Evolutionary conservation across 176 grass and related monocot genomes (phyloP).

Genomic region (Oryza meyeriana): DNA sequence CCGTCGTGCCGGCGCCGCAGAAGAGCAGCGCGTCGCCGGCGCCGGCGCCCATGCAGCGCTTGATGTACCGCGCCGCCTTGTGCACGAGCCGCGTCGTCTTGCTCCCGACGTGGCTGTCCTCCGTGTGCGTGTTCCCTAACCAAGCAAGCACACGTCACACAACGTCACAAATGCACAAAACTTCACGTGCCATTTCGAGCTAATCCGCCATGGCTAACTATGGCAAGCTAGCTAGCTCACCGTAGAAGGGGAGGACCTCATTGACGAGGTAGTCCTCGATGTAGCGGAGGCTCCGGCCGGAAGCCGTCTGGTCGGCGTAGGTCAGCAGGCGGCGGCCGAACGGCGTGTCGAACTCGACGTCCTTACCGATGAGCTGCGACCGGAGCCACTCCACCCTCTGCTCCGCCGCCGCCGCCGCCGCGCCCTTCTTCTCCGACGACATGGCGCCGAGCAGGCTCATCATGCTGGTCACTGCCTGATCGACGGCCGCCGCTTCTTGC

Average conservation of each 20-base stretch:
- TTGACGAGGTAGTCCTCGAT: conserved; percentile 72
- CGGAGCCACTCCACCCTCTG: conserved; percentile 63
- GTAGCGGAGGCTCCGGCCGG: conserved; percentile 60
- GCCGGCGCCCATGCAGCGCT: conserved; percentile 65
- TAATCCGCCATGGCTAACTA: too few species aligned
- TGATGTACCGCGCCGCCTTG: conserved; percentile 60
- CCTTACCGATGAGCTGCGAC: conserved; percentile 60
- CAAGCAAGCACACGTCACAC: neutral
- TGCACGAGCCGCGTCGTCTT: conserved; percentile 63
- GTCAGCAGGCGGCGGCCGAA: conserved; percentile 59
- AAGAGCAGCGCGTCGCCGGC: conserved; percentile 52
- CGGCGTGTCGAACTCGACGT: conserved; percentile 60
- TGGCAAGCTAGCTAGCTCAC: conserved; percentile 9
- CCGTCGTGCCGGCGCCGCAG: conserved; percentile 65
- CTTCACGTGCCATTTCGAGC: neutral
- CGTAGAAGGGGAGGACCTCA: conserved; percentile 78
- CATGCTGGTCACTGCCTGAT: neutral
- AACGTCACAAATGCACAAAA: too few species aligned
- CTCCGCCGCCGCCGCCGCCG: neutral
- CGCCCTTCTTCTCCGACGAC: neutral
- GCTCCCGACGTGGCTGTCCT: conserved; percentile 78
- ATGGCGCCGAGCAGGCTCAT: conserved; percentile 31
- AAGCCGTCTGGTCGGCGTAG: conserved; percentile 82
- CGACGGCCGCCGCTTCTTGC: neutral
- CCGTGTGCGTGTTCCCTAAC: conserved; percentile 78